A percentile compares a stretch with the other conserved stretches of the same genome.
phyloP scores from a whole-genome alignment of 768 basidiomycete genomes.

The Neoboletus subvelutipes region DNA sequence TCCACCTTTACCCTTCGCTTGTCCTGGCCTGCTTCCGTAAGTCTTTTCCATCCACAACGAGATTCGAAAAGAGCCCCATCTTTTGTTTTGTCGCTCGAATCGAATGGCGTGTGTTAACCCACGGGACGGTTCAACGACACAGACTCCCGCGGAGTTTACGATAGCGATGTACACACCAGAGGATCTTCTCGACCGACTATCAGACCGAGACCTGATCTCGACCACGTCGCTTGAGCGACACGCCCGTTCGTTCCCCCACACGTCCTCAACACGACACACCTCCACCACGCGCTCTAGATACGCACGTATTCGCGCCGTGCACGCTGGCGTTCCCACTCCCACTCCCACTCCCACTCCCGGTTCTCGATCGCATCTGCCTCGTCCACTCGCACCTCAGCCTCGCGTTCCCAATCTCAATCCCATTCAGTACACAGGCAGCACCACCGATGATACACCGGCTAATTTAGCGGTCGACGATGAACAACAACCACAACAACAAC shows the following conservation, averaged over 20 bases:
- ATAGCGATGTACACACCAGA: slow-evolving; percentile 40
- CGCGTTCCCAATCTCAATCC: neutral
- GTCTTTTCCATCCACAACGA: slow-evolving; percentile 20
- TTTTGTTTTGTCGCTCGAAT: neutral
- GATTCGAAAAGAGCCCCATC: neutral
- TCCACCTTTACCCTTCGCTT: slow-evolving; percentile 49
- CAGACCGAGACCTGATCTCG: neutral
- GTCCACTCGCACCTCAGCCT: neutral
- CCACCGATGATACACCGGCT: slow-evolving; percentile 6
- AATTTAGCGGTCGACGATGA: neutral
- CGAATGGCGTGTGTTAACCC: too few species aligned
- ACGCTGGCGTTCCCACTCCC: slow-evolving; percentile 54
- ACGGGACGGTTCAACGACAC: neutral
- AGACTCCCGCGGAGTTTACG: slow-evolving; percentile 45
- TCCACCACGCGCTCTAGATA: slow-evolving; percentile 44
- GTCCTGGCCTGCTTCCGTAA: slow-evolving; percentile 57
- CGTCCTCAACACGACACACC: slow-evolving; percentile 7
- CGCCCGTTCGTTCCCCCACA: slow-evolving; percentile 9
- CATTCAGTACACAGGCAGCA: slow-evolving; percentile 2
- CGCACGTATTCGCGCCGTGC: slow-evolving; percentile 55
- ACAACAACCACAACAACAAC: neutral
- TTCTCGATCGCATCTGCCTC: slow-evolving; percentile 7
- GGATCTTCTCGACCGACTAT: slow-evolving; percentile 23
- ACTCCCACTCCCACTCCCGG: slow-evolving; percentile 35
- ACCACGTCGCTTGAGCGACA: neutral